These are phyloP conservation scores for Mycena crocata DNA, from an alignment of 768 basidiomycete species.

Conservation along the genomic window DNA sequence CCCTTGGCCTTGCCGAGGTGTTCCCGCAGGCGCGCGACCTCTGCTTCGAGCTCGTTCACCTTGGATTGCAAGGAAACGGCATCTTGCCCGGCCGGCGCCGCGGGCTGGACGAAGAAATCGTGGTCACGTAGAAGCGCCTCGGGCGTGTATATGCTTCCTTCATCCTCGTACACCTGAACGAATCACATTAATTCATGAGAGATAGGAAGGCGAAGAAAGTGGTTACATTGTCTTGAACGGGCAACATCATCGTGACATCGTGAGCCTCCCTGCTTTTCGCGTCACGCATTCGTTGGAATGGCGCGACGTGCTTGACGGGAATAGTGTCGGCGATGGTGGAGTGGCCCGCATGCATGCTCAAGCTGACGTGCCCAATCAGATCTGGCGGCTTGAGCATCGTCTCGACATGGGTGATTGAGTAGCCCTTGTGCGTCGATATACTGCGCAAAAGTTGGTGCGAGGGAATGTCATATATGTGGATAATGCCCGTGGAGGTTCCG, in stretches of 20 bases:
- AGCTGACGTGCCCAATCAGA: constrained; percentile 81
- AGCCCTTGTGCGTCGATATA: constrained; percentile 76
- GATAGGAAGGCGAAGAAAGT: background rate
- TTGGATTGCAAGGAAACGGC: constrained; percentile 61
- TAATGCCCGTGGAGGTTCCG: constrained; percentile 78
- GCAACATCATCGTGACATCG: constrained; percentile 74
- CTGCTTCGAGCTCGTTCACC: constrained; percentile 76
- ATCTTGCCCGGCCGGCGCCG: constrained; percentile 44
- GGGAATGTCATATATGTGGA: constrained; percentile 88
- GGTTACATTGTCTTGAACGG: constrained; percentile 58
- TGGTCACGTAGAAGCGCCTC: constrained; percentile 76
- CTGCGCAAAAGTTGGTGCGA: constrained; percentile 92
- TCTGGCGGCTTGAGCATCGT: constrained; percentile 91
- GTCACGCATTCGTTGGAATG: constrained; percentile 83
- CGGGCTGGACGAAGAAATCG: constrained; percentile 67
- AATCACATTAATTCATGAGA: constrained; percentile 9
- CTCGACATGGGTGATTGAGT: constrained; percentile 76
- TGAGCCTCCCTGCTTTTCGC: constrained; percentile 73
- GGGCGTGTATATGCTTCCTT: constrained; percentile 53
- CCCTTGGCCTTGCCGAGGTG: constrained; percentile 87
- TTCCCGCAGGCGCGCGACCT: constrained; percentile 72
- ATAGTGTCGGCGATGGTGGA: constrained; percentile 63
- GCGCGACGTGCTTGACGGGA: constrained; percentile 71
- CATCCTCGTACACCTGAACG: constrained; percentile 46
- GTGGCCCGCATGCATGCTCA: constrained; percentile 57